These are phyloP conservation scores for Coprinellus micaceus DNA, from an alignment of 768 basidiomycete species.

Conservation along the genomic window DNA sequence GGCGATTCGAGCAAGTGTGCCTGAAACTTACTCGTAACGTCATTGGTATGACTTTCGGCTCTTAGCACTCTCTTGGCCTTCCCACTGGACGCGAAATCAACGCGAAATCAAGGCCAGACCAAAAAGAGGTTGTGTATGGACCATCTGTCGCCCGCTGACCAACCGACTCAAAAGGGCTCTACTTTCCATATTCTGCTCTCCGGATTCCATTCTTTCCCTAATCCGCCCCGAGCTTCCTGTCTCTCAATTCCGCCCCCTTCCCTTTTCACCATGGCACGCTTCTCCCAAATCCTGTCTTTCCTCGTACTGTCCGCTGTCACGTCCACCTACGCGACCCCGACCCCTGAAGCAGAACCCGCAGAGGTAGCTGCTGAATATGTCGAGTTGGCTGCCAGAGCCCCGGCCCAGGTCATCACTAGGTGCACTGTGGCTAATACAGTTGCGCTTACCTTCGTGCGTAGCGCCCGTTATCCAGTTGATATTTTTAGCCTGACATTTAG, in stretches of 20 bases:
- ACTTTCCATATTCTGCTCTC: too few species aligned
- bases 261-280: neutral
- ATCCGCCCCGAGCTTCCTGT: neutral
- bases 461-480: neutral
- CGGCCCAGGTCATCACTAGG: slow-evolving; percentile 25
- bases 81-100: too few species aligned
- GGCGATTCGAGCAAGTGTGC: too few species aligned
- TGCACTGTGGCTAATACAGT: slow-evolving; percentile 36
- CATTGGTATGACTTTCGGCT: too few species aligned
- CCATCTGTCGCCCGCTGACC: too few species aligned
- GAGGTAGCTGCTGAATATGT: neutral
- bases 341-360: neutral
- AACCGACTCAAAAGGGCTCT: too few species aligned
- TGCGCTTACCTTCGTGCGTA: slow-evolving; percentile 38
- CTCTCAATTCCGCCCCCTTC: neutral
- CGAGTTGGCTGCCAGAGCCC: neutral
- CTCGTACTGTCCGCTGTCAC: neutral
- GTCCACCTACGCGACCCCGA: too few species aligned
- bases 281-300: neutral
- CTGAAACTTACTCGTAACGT: too few species aligned
- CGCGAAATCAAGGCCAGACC: too few species aligned
- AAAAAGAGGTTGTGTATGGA: too few species aligned
- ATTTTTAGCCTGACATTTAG: neutral
- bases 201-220: too few species aligned
- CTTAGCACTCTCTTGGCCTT: too few species aligned